phyloP scores from a whole-genome alignment of 352 stramenopile genomes.

The Achlya hypogyna region DNA sequence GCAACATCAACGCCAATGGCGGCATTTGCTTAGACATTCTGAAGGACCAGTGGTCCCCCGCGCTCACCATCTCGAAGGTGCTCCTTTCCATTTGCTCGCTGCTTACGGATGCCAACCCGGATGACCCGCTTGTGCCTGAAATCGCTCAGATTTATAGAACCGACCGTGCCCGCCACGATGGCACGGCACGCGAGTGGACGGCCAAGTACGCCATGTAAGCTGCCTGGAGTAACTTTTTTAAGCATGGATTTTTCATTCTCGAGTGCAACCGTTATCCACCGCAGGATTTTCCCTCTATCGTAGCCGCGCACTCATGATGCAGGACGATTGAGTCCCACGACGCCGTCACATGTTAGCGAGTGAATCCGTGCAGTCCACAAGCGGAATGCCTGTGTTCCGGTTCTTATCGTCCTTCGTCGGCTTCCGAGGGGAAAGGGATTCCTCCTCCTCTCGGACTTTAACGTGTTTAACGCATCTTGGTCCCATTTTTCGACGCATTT shows the following conservation, averaged over 20 bases:
- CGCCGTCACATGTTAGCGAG: too few relatives aligned
- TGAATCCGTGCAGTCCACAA: too few relatives aligned
- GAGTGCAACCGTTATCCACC: too few relatives aligned
- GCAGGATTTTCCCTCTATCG: too few relatives aligned
- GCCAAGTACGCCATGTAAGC: constrained; percentile 97
- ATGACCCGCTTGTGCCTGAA: constrained; percentile 94
- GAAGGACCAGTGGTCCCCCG: constrained; percentile 99
- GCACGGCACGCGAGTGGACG: constrained; percentile 95
- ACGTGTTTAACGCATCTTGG: neutral
- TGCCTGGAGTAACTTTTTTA: too few relatives aligned
- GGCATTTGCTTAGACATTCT: constrained; percentile 99
- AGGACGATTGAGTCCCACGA: too few relatives aligned
- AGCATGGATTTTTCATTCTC: too few relatives aligned
- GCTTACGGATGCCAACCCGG: constrained; percentile 98
- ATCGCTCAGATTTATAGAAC: constrained; percentile 93
- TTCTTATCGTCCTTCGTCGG: too few relatives aligned
- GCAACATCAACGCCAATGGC: constrained; percentile 99
- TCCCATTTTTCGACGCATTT: neutral
- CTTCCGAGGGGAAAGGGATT: too few relatives aligned
- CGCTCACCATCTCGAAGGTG: constrained; percentile 99
- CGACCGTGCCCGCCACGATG: constrained; percentile 90
- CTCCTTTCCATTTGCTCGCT: constrained; percentile 99
- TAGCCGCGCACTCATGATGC: too few relatives aligned
- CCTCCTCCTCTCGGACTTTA: neutral
- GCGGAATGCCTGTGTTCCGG: too few relatives aligned